Conservation (phyloP, 78 protist genomes). For the Dictyostelium capitatum region DNA sequence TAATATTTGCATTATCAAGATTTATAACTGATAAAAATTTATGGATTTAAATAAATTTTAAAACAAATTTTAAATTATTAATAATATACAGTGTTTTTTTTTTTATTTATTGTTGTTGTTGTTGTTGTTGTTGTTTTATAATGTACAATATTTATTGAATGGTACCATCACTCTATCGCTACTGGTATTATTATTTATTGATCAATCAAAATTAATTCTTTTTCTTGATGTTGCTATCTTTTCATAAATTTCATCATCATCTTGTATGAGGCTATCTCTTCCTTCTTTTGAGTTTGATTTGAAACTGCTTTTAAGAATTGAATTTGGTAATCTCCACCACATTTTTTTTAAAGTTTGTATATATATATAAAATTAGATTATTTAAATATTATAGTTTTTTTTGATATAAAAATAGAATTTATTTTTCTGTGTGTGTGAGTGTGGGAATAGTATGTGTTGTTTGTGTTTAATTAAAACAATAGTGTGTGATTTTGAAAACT, state of each 20-base stretch:
- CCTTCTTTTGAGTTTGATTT: neutral
- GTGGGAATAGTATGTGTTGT: too few species aligned
- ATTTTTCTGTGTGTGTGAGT: neutral
- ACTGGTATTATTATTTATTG: too few species aligned
- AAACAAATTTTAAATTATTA: neutral
- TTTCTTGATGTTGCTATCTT: neutral
- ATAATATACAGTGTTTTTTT: neutral
- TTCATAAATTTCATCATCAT: neutral
- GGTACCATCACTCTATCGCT: too few species aligned
- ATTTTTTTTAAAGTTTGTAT: neutral
- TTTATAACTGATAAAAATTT: constrained; percentile 1
- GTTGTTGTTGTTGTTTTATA: neutral
- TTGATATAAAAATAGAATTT: neutral
- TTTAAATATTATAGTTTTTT: neutral
- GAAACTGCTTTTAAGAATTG: neutral
- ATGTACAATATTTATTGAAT: neutral
- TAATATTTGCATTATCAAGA: constrained; percentile 54
- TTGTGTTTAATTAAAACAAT: too few species aligned
- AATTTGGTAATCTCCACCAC: neutral
- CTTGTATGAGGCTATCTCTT: neutral
- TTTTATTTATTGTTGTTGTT: too few species aligned
- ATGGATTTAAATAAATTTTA: neutral
- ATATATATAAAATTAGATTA: too few species aligned
- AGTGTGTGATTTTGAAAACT: too few species aligned
- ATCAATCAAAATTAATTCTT: constrained; percentile 10